A percentile compares a stretch with the other conserved stretches of the same genome.
These are phyloP conservation scores for Paulownia fortunei DNA, from an alignment of 257 asterid species.

Conservation along the genomic window DNA sequence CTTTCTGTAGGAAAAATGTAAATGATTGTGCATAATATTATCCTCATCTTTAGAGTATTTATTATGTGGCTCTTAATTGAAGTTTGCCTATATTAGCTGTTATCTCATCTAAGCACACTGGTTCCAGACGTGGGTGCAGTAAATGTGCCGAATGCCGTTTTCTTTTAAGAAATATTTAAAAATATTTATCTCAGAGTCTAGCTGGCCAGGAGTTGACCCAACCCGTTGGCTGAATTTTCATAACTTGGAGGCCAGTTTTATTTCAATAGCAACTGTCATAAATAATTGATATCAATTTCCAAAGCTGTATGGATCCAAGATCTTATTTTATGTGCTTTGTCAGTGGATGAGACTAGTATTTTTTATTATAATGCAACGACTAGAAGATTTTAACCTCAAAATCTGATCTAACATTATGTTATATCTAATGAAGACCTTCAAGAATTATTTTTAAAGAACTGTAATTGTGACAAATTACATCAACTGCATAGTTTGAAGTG, in stretches of 20 bases:
- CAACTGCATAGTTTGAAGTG: too few relatives aligned
- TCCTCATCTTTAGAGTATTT: too few relatives aligned
- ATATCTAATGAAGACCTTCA: too few relatives aligned
- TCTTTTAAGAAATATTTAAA: neutral
- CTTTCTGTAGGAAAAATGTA: neutral
- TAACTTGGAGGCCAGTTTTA: neutral
- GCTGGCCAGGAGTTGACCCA: conserved; percentile 4
- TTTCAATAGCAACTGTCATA: neutral
- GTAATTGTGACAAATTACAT: too few relatives aligned
- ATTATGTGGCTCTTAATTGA: neutral
- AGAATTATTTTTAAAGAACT: too few relatives aligned
- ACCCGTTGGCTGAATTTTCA: neutral
- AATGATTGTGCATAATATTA: neutral
- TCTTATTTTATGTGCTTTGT: too few relatives aligned
- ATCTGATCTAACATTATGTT: too few relatives aligned
- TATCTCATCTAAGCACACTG: neutral
- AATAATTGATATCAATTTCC: neutral
- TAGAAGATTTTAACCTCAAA: too few relatives aligned
- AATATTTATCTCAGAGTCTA: neutral
- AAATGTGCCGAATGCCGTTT: neutral
- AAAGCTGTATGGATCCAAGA: neutral
- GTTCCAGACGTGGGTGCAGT: neutral
- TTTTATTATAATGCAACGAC: too few relatives aligned
- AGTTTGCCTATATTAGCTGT: neutral
- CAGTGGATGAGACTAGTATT: too few relatives aligned